Base-by-base conservation (phyloP, 73 alveolate genomes). In the Vitrella brassicaformis region DNA sequence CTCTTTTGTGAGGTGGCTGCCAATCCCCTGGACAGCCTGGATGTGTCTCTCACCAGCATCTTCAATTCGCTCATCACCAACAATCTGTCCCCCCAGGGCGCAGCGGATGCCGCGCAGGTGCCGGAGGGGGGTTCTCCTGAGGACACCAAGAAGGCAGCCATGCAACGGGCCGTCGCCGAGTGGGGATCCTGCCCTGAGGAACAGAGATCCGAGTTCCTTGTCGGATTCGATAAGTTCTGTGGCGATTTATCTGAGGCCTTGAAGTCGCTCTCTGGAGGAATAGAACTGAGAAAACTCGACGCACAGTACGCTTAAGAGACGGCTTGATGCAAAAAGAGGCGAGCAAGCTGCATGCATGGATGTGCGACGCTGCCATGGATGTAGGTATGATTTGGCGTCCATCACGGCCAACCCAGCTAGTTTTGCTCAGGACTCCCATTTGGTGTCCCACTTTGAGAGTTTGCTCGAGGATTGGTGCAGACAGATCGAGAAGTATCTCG, bases 1-100 rank as follows among this genome's bases (percentile, higher is more conserved):
- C 74, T 89, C 65, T 89, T 86, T 70, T 92, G 95, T 67, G 95
- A 89, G 74, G 73, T 89, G 47, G 78, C 90, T 25, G 92, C 90
- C 30, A 75, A 75, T 75, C 87, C 92, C 29, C 80, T 89, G 74
- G 72, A 86, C 72, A 64, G 88, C 10, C 78, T 89, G 80, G 90
- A 86, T 78, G 47, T 79, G 25, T 27, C 86, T 68, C 67, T 83
- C 71, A 76, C 90, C 81, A 27, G 69, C 70, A 86, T 86, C 68
- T 86, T 47, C 81, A 75, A 75, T 75, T 90, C 95, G 19, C 45
- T 87, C 68, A 78, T 86, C 29, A n/a, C n/a, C n/a, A n/a, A n/a
- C n/a, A n/a, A n/a, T n/a, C n/a, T n/a, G n/a, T n/a, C n/a, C n/a
- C n/a, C n/a, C n/a, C n/a, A n/a, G n/a, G n/a, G n/a, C n/a, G n/a